phyloP scores from a whole-genome alignment of 352 stramenopile species.

The Phytophthora sp. region DNA sequence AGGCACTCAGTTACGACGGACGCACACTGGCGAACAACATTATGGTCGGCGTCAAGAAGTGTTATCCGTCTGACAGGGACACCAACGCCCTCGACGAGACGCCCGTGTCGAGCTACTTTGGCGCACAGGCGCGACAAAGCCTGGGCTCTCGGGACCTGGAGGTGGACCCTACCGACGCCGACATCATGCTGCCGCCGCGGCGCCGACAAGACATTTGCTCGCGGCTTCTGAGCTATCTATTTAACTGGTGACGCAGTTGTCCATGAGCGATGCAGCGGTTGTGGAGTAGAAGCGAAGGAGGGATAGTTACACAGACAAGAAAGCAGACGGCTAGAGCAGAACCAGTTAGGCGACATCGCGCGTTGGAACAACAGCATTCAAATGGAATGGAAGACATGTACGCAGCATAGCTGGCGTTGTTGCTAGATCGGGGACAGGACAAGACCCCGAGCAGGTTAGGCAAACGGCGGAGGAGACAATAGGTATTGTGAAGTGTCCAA shows the following conservation, averaged over 20 bases:
- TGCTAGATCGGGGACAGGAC: too few relatives aligned
- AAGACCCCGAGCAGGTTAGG: too few relatives aligned
- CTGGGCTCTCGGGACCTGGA: conserved; percentile 65
- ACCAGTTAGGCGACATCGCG: not conserved
- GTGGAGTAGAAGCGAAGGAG: conserved; percentile 7
- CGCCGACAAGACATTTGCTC: conserved; percentile 83
- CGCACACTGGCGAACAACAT: conserved; percentile 62
- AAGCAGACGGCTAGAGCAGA: not conserved
- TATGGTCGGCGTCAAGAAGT: conserved; percentile 88
- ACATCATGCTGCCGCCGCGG: conserved; percentile 83
- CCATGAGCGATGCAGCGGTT: conserved; percentile 2
- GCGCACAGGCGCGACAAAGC: conserved; percentile 45
- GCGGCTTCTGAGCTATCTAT: conserved; percentile 81
- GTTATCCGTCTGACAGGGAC: conserved; percentile 69
- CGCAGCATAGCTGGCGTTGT: too few relatives aligned
- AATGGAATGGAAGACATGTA: not conserved
- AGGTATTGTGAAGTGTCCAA: too few relatives aligned
- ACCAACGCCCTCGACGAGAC: conserved; percentile 58
- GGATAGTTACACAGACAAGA: not conserved
- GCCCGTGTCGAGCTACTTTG: conserved; percentile 63
- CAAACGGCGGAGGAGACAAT: too few relatives aligned
- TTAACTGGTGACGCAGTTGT: conserved; percentile 70
- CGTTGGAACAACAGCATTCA: not conserved
- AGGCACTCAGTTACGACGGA: conserved; percentile 77
- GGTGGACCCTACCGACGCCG: conserved; percentile 76